These are phyloP conservation scores for Imleria badia DNA, from an alignment of 768 basidiomycete species.

Conservation along the genomic window DNA sequence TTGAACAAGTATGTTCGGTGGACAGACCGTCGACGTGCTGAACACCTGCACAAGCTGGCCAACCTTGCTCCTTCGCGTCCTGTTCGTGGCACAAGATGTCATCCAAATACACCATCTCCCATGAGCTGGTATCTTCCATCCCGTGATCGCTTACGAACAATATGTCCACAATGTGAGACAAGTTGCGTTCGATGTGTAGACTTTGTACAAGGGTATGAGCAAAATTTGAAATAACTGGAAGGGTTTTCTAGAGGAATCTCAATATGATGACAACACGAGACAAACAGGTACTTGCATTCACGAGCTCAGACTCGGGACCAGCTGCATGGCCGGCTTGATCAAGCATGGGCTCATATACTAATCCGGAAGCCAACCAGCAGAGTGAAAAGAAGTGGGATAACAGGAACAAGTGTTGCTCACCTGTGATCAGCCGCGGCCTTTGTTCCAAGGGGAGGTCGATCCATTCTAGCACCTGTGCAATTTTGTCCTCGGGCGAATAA, in stretches of 20 bases:
- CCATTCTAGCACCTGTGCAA: constrained; percentile 72
- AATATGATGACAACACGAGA: background rate
- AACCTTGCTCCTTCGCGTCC: constrained; percentile 7
- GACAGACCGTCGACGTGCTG: constrained; percentile 14
- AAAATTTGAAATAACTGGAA: constrained; percentile 66
- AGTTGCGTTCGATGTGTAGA: constrained; percentile 65
- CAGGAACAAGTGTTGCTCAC: constrained; percentile 32
- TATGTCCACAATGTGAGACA: constrained; percentile 78
- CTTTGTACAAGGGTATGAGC: constrained; percentile 44
- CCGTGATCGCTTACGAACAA: constrained; percentile 87
- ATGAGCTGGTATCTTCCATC: constrained; percentile 81
- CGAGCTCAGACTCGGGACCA: constrained; percentile 62
- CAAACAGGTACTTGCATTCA: constrained; percentile 52
- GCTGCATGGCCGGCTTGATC: constrained; percentile 77
- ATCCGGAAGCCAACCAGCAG: background rate
- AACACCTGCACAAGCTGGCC: constrained; percentile 12
- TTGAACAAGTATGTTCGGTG: background rate
- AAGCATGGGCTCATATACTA: constrained; percentile 80
- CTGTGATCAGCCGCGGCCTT: constrained; percentile 73
- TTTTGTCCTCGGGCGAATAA: constrained; percentile 45
- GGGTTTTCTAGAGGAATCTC: constrained; percentile 48
- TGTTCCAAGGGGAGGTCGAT: constrained; percentile 60
- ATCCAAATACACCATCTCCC: constrained; percentile 74
- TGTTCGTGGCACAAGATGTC: constrained; percentile 30
- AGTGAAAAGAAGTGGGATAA: background rate